Conservation (phyloP, 1,139 yeast genomes). For the Sugiyamaella novakii region DNA sequence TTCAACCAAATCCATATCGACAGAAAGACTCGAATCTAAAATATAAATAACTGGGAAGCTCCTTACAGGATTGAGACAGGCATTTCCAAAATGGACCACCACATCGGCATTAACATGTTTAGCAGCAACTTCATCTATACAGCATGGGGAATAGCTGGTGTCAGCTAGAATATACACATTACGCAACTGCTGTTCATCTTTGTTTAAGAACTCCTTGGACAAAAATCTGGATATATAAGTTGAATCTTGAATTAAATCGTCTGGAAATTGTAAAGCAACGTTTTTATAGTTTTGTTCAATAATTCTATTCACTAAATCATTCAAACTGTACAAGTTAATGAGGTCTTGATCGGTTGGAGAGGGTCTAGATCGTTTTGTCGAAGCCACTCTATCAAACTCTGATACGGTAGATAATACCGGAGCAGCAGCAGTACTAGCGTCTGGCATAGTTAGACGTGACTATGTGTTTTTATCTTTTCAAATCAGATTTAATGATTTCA, state of each 20-base stretch:
- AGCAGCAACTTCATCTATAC: slow-evolving; percentile 97
- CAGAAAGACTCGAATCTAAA: slow-evolving; percentile 54
- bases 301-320: slow-evolving; percentile 28
- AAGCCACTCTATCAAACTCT: slow-evolving; percentile 54
- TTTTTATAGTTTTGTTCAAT: slow-evolving; percentile 43
- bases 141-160: slow-evolving; percentile 92
- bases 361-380: slow-evolving; percentile 42
- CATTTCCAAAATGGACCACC: slow-evolving; percentile 92
- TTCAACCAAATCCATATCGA: slow-evolving; percentile 28
- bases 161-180: slow-evolving; percentile 65
- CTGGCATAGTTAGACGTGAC: slow-evolving; percentile 6
- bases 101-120: slow-evolving; percentile 86
- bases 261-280: slow-evolving; percentile 91
- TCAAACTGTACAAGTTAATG: slow-evolving; percentile 43
- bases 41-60: slow-evolving; percentile 74
- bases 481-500: no score
- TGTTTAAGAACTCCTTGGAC: slow-evolving; percentile 41
- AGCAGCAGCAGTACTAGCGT: slow-evolving; percentile 43
- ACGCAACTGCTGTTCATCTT: slow-evolving; percentile 13
- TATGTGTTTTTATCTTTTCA: no score
- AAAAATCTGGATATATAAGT: slow-evolving; percentile 60
- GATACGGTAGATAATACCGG: slow-evolving; percentile 65
- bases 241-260: slow-evolving; percentile 73
- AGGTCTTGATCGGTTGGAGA: slow-evolving; percentile 41
- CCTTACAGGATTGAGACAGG: slow-evolving; percentile 76